phyloP scores from a whole-genome alignment of 2,329 filamentous ascomycete species.

The Trichoderma arundinaceum region DNA sequence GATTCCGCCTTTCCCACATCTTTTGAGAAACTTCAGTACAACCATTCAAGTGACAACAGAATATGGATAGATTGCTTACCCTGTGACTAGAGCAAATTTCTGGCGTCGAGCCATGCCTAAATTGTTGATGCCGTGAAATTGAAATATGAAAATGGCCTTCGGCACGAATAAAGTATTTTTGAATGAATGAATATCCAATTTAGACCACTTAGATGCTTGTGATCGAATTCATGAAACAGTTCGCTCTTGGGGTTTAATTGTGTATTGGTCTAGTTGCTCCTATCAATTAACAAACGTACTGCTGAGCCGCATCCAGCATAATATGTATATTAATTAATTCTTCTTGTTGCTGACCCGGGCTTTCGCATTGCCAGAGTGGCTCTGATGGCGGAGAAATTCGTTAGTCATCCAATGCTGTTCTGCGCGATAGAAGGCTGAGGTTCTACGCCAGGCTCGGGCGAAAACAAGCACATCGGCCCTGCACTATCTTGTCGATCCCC shows the following conservation, averaged over 20 bases:
- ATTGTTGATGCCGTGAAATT: not conserved
- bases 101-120: not conserved
- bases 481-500: not conserved
- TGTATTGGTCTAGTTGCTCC: too few species aligned
- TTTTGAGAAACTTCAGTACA: not conserved
- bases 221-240: too few species aligned
- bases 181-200: too few species aligned
- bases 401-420: not conserved
- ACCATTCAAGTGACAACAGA: not conserved
- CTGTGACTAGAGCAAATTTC: conserved; percentile 20
- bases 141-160: too few species aligned
- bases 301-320: too few species aligned
- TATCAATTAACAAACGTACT: too few species aligned
- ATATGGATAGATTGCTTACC: not conserved
- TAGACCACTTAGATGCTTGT: too few species aligned
- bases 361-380: not conserved
- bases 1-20: conserved; percentile 37
- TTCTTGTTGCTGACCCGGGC: not conserved
- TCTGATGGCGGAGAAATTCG: too few species aligned
- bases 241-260: too few species aligned
- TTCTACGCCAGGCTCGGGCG: not conserved
- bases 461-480: not conserved
- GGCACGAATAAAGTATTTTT: too few species aligned
- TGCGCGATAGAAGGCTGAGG: too few species aligned
- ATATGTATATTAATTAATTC: too few species aligned